Conservation (phyloP, 768 basidiomycete species). For the Tubosaeta sp. region DNA sequence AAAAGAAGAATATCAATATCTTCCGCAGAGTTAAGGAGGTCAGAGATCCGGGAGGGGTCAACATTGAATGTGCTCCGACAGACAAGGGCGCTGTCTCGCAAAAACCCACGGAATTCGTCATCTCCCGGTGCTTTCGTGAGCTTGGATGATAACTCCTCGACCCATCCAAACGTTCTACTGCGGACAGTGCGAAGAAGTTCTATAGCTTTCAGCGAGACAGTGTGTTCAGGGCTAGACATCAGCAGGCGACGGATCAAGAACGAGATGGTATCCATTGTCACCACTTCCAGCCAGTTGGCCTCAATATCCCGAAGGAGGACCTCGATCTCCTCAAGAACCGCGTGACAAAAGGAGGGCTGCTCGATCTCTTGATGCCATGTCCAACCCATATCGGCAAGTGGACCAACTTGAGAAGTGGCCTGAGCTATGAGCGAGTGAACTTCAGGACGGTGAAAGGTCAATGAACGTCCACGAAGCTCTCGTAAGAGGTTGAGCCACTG, state of each 20-base stretch:
- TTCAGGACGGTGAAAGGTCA: slow-evolving; percentile 37
- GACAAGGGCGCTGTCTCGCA: slow-evolving; percentile 35
- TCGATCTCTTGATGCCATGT: slow-evolving; percentile 42
- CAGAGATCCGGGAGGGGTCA: background rate
- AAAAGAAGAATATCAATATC: slow-evolving; percentile 23
- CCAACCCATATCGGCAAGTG: slow-evolving; percentile 6
- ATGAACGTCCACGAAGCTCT: slow-evolving; percentile 34
- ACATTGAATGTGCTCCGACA: slow-evolving; percentile 35
- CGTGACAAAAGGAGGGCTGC: slow-evolving; percentile 29
- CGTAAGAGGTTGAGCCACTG: slow-evolving; percentile 51
- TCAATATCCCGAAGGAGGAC: slow-evolving; percentile 31
- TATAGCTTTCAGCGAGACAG: slow-evolving; percentile 15
- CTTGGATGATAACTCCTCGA: slow-evolving; percentile 28
- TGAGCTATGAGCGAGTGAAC: slow-evolving; percentile 43
- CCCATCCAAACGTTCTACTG: slow-evolving; percentile 32
- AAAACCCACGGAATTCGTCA: slow-evolving; percentile 15
- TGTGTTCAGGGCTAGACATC: slow-evolving; percentile 14
- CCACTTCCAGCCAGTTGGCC: slow-evolving; percentile 39
- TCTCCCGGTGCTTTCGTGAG: slow-evolving; percentile 12
- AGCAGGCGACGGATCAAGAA: slow-evolving; percentile 36
- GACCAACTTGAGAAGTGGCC: slow-evolving; percentile 42
- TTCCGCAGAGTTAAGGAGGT: slow-evolving; percentile 12
- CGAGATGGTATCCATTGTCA: slow-evolving; percentile 32
- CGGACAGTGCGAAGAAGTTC: slow-evolving; percentile 32
- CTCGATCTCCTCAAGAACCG: slow-evolving; percentile 34